A percentile compares a stretch with the other conserved stretches of the same genome.
Conservation (phyloP, 2,329 filamentous ascomycete genomes). For the Colletotrichum scovillei region DNA sequence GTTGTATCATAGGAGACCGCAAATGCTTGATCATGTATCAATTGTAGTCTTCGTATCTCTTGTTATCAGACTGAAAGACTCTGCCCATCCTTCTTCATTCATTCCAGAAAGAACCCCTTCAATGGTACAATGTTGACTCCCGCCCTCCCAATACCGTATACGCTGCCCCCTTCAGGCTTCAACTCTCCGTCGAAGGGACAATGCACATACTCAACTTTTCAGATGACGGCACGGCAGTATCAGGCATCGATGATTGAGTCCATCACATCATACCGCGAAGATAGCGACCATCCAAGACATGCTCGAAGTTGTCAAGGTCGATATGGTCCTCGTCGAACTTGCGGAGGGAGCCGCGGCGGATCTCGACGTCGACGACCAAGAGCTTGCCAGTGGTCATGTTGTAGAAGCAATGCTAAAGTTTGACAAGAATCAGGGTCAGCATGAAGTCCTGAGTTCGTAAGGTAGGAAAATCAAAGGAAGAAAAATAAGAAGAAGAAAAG, state of each 20-base stretch:
- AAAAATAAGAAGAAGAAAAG: neutral
- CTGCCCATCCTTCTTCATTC: no score
- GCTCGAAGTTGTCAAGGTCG: neutral
- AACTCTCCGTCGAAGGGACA: neutral
- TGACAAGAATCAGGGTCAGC: neutral
- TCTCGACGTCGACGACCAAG: neutral
- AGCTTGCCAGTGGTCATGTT: neutral
- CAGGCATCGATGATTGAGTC: neutral
- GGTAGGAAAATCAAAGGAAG: no score
- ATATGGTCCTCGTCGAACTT: neutral
- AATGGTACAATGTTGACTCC: no score
- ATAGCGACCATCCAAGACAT: neutral
- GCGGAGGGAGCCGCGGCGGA: no score
- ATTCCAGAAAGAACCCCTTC: no score
- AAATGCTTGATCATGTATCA: no score
- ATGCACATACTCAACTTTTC: neutral
- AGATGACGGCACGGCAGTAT: neutral
- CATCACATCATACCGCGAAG: neutral
- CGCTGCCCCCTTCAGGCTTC: no score
- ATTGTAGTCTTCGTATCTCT: no score
- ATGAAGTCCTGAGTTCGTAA: neutral
- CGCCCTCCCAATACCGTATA: no score
- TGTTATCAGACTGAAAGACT: no score
- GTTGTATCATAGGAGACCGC: fast-evolving
- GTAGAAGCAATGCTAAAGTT: neutral